Percentiles rank a stretch among this genome's conserved stretches.
Conservation (phyloP, 2,329 filamentous ascomycete species). For the Microthyrium microscopicum region DNA sequence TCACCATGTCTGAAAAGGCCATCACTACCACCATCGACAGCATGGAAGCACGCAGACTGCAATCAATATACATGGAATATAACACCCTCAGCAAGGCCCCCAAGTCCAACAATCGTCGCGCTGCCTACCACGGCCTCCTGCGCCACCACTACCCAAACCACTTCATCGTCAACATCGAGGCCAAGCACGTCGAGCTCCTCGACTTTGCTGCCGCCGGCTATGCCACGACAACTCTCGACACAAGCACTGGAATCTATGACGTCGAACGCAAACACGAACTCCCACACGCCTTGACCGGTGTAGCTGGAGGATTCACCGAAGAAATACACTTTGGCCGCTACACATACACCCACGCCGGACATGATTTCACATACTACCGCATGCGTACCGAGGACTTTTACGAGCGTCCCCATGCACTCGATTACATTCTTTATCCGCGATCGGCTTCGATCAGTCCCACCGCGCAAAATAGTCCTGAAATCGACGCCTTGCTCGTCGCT, state of each 20-base stretch:
- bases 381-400: constrained; percentile 35
- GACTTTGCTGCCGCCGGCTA: background rate
- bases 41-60: too few relatives aligned
- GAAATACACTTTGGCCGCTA: background rate
- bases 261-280: background rate
- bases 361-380: background rate
- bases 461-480: constrained; percentile 12
- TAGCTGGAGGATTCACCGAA: background rate
- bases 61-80: too few relatives aligned
- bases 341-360: background rate
- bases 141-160: background rate
- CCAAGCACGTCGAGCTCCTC: background rate
- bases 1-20: too few relatives aligned
- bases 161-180: background rate
- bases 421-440: constrained; percentile 41
- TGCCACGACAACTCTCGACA: background rate
- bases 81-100: too few relatives aligned
- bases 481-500: constrained; percentile 27
- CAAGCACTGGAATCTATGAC: background rate
- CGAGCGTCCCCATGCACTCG: constrained; percentile 50
- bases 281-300: background rate
- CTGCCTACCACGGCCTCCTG: too few relatives aligned
- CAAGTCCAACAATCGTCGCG: too few relatives aligned
- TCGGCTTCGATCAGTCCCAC: constrained; percentile 32
- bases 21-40: too few relatives aligned